A percentile compares a stretch with the other conserved stretches of the same genome.
Conservation (phyloP, 2,329 filamentous ascomycete species). For the Curvularia hawaiiensis region DNA sequence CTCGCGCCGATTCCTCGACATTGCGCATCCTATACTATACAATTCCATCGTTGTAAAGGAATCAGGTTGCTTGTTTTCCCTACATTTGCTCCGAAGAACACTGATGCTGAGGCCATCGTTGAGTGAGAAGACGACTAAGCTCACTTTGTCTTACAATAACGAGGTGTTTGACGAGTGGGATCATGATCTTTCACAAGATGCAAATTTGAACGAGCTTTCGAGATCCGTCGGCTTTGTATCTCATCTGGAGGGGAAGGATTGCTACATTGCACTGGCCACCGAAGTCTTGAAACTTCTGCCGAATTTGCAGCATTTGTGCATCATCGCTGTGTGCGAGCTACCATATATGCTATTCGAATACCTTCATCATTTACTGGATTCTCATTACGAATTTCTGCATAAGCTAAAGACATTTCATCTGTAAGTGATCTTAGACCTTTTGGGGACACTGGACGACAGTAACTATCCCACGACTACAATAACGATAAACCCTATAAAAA, state of each 20-base stretch:
- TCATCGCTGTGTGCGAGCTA: neutral
- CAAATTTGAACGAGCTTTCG: neutral
- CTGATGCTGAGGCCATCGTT: neutral
- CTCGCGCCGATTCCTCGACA: neutral
- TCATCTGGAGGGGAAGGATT: neutral
- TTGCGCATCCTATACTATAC: neutral
- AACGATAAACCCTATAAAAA: too few species aligned
- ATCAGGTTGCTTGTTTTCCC: neutral
- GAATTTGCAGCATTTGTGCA: neutral
- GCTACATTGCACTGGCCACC: neutral
- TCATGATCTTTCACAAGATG: neutral
- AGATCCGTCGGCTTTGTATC: neutral
- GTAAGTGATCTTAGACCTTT: neutral
- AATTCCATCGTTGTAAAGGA: neutral
- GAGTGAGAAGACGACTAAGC: neutral
- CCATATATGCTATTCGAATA: neutral
- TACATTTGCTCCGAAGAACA: neutral
- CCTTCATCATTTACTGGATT: too few species aligned
- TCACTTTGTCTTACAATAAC: neutral
- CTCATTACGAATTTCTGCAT: neutral
- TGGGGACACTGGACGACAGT: neutral
- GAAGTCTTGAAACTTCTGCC: neutral
- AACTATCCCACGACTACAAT: neutral
- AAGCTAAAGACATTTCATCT: neutral
- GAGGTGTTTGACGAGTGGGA: neutral